A percentile compares a stretch with the other conserved stretches of the same genome.
Conservation (phyloP, 768 basidiomycete species). For the Strobilomyces confusus region DNA sequence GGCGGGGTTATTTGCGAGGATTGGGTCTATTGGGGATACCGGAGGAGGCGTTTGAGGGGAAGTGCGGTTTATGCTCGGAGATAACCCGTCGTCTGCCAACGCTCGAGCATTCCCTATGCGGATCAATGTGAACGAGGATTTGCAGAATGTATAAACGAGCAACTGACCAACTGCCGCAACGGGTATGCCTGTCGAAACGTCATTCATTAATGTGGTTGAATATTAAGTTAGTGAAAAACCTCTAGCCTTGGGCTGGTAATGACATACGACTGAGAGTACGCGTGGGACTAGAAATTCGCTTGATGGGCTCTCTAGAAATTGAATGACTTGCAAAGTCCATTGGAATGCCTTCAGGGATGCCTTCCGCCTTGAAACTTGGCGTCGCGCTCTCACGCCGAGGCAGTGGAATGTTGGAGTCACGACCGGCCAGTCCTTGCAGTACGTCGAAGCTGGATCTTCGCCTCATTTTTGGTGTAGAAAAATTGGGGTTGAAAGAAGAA, state of each 20-base stretch:
- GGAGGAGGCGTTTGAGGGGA: conserved; percentile 30
- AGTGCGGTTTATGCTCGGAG: conserved; percentile 31
- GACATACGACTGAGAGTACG: conserved; percentile 75
- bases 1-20: conserved; percentile 21
- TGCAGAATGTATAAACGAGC: background rate
- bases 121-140: conserved; percentile 18
- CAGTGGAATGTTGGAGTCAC: conserved; percentile 70
- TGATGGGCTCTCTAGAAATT: conserved; percentile 37
- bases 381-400: conserved; percentile 51
- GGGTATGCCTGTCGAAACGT: conserved; percentile 57
- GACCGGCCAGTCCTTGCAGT: conserved; percentile 66
- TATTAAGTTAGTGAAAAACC: conserved; percentile 16
- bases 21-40: conserved; percentile 35
- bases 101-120: conserved; percentile 75
- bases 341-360: conserved; percentile 74
- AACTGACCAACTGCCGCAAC: conserved; percentile 72
- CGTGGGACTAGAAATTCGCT: conserved; percentile 67
- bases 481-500: conserved; percentile 29
- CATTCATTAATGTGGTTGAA: conserved; percentile 22
- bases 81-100: conserved; percentile 68
- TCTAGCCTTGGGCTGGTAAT: conserved; percentile 17
- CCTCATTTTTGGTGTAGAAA: conserved; percentile 45
- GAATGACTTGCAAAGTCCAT: conserved; percentile 45
- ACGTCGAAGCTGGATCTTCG: conserved; percentile 72
- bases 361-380: conserved; percentile 40